phyloP scores from a whole-genome alignment of 2,329 filamentous ascomycete species.

The Trichocomaceae sp. region DNA sequence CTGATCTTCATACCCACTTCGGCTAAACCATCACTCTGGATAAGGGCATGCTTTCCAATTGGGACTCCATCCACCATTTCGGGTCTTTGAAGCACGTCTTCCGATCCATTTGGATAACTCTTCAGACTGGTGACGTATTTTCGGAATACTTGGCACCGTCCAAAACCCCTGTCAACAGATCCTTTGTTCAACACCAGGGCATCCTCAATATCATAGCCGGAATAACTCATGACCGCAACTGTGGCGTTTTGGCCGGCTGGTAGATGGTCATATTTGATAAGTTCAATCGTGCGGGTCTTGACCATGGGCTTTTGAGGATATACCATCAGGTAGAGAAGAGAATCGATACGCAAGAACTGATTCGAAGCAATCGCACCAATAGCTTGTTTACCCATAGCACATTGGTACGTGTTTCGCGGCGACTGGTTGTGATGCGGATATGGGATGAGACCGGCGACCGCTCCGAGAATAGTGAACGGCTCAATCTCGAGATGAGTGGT shows the following conservation, averaged over 20 bases:
- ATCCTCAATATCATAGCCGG: conserved; percentile 98
- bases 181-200: conserved; percentile 95
- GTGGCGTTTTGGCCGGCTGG: conserved; percentile 95
- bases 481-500: conserved; percentile 97
- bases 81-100: conserved; percentile 54
- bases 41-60: conserved; percentile 61
- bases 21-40: conserved; percentile 83
- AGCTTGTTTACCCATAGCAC: conserved; percentile 99
- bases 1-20: conserved; percentile 75
- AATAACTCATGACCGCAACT: conserved; percentile 98
- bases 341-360: conserved; percentile 95
- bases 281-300: conserved; percentile 91
- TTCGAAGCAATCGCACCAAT: conserved; percentile 98
- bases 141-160: conserved; percentile 94
- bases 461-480: conserved; percentile 91
- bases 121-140: conserved; percentile 85
- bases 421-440: conserved; percentile 99
- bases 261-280: conserved; percentile 94
- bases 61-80: conserved; percentile 54
- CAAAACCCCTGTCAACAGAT: conserved; percentile 89
- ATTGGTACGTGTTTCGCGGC: conserved; percentile 96
- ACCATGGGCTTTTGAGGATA: conserved; percentile 98
- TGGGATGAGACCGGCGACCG: conserved; percentile 91
- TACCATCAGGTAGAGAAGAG: conserved; percentile 89
- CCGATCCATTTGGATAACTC: conserved; percentile 75